Percentiles rank a stretch among this genome's conserved stretches.
phyloP scores from a whole-genome alignment of 306 rosid species.

The Prunus mira region DNA sequence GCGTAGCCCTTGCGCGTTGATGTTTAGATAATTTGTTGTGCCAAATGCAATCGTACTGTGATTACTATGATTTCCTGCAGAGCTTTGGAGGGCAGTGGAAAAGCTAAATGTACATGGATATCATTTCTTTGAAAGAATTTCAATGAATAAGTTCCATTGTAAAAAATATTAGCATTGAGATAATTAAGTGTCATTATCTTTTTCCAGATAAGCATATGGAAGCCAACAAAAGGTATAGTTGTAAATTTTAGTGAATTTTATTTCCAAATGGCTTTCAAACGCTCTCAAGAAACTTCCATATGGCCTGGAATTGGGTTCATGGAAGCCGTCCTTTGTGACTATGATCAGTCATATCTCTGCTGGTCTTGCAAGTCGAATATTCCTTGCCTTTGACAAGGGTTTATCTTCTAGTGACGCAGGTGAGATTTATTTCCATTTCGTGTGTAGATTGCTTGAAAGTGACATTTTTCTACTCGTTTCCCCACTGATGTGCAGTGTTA shows the following conservation, averaged over 20 bases:
- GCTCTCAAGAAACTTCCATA: background rate
- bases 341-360: background rate
- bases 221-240: background rate
- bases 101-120: background rate
- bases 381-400: background rate
- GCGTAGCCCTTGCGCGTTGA: background rate
- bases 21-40: background rate
- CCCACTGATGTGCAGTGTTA: background rate
- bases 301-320: background rate
- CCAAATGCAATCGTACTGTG: background rate
- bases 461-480: background rate
- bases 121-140: background rate
- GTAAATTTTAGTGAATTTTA: background rate
- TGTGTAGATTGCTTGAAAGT: background rate
- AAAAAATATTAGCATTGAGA: background rate
- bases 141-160: background rate
- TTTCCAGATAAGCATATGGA: background rate
- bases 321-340: background rate
- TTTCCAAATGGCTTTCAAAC: background rate
- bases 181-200: background rate
- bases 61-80: background rate
- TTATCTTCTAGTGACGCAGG: background rate
- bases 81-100: background rate
- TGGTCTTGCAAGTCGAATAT: background rate
- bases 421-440: background rate